Percentiles rank a stretch among this genome's conserved stretches.
Evolutionary conservation across 345 rosid genomes (phyloP).

Genomic region (Moricandia arvensis): DNA sequence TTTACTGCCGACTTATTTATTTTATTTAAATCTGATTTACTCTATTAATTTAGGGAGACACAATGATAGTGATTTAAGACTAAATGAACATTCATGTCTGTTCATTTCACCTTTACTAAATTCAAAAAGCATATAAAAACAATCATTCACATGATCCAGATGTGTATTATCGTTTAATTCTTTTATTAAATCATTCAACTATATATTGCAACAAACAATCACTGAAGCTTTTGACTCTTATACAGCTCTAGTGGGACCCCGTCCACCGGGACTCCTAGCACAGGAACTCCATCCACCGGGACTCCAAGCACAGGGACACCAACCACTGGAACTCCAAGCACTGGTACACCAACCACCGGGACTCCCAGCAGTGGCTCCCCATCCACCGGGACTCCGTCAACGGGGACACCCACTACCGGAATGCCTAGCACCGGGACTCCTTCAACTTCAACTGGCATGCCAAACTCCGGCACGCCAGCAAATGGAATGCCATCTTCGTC

Average conservation of each 20-base stretch:
- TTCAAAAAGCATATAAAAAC: background rate
- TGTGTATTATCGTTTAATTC: background rate
- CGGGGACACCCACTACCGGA: slow-evolving; percentile 26
- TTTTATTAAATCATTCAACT: background rate
- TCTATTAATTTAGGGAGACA: background rate
- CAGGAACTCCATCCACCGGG: slow-evolving; percentile 4
- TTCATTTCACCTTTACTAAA: slow-evolving; percentile 18
- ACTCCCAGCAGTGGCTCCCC: slow-evolving; percentile 8
- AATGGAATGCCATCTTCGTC: slow-evolving; percentile 39
- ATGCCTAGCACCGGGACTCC: slow-evolving; percentile 29
- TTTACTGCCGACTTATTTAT: slow-evolving; percentile 18
- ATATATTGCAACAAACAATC: background rate
- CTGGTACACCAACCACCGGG: background rate
- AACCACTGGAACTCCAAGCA: background rate
- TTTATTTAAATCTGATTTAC: background rate
- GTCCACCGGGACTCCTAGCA: background rate
- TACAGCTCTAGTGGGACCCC: slow-evolving; percentile 39
- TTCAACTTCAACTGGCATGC: slow-evolving; percentile 24
- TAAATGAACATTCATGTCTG: slow-evolving; percentile 1
- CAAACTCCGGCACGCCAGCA: slow-evolving; percentile 26
- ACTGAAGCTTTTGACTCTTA: slow-evolving; percentile 16
- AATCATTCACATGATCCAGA: slow-evolving; percentile 30
- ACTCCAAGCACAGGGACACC: slow-evolving; percentile 23
- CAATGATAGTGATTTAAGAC: slow-evolving; percentile 29
- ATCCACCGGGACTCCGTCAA: slow-evolving; percentile 16